These are phyloP conservation scores for Colletotrichum tamarilloi DNA, from an alignment of 2,329 filamentous ascomycete species.

Conservation along the genomic window DNA sequence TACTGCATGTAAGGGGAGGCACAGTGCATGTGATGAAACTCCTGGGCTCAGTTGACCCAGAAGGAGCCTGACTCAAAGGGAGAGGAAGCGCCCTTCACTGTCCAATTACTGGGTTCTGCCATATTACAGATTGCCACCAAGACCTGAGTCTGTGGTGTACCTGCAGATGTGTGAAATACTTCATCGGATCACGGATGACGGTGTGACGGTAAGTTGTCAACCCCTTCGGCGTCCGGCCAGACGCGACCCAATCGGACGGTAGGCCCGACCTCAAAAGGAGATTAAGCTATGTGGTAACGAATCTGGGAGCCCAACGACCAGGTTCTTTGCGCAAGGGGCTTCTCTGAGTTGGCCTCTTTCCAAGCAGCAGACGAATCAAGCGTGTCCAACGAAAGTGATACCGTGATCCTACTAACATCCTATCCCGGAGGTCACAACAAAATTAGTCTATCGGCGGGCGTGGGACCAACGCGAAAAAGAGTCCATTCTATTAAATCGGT, in stretches of 20 bases:
- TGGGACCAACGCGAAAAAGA: not conserved
- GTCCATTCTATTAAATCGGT: not conserved
- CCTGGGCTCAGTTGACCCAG: not conserved
- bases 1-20: not conserved
- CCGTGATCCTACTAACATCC: not conserved
- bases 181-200: not conserved
- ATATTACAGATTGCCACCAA: too few species aligned
- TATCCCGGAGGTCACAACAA: not conserved
- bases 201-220: not conserved
- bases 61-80: not conserved
- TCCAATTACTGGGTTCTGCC: not conserved
- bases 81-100: not conserved
- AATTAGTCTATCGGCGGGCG: not conserved
- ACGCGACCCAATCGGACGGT: conserved; percentile 20
- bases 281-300: conserved; percentile 12
- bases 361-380: not conserved
- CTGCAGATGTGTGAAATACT: not conserved
- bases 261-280: not conserved
- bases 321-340: not conserved
- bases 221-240: not conserved
- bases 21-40: conserved; percentile 11
- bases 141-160: not conserved
- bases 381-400: conserved; percentile 2
- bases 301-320: conserved; percentile 1
- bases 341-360: not conserved